Percentiles rank a stretch among this genome's conserved stretches.
phyloP scores from a whole-genome alignment of 495 filamentous ascomycete species.

The Echria macrotheca region DNA sequence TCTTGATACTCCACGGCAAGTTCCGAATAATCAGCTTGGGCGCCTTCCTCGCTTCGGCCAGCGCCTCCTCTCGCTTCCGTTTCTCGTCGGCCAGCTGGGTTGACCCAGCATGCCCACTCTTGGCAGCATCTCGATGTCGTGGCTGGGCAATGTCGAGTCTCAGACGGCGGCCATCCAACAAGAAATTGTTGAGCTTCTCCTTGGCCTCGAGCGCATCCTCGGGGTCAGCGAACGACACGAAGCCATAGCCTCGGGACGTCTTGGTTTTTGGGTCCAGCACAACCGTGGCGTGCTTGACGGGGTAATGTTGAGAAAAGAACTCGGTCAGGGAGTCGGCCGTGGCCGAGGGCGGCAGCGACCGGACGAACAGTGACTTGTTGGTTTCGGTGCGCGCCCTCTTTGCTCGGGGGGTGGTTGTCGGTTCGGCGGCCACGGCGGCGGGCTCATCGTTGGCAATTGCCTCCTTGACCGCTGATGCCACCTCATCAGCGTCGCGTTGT shows the following conservation, averaged over 20 bases:
- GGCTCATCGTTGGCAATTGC: slow-evolving; percentile 12
- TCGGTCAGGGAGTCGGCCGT: slow-evolving; percentile 81
- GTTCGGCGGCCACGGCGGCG: too few species aligned
- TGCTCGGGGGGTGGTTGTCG: slow-evolving; percentile 29
- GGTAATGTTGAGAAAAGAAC: slow-evolving; percentile 88
- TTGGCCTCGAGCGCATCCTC: slow-evolving; percentile 80
- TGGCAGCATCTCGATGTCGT: slow-evolving; percentile 62
- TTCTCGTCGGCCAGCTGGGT: slow-evolving; percentile 43
- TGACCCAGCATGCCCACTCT: slow-evolving; percentile 30
- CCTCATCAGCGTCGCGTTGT: slow-evolving; percentile 23
- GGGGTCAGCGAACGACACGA: slow-evolving; percentile 90
- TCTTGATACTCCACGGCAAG: slow-evolving; percentile 92
- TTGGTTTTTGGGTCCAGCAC: slow-evolving; percentile 79
- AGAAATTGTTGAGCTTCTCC: slow-evolving; percentile 67
- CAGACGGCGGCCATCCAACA: slow-evolving; percentile 73
- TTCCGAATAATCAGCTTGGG: slow-evolving; percentile 93
- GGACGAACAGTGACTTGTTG: slow-evolving; percentile 78
- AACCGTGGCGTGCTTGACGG: slow-evolving; percentile 88
- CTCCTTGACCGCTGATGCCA: slow-evolving; percentile 5
- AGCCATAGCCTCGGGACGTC: slow-evolving; percentile 84
- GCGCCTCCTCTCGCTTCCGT: slow-evolving; percentile 49
- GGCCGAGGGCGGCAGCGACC: slow-evolving; percentile 67
- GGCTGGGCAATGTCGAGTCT: slow-evolving; percentile 83
- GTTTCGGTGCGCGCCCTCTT: slow-evolving; percentile 44
- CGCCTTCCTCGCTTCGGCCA: slow-evolving; percentile 50